These are phyloP conservation scores for Flaveria brownii DNA, from an alignment of 129 eudicot genomes.

Conservation along the genomic window DNA sequence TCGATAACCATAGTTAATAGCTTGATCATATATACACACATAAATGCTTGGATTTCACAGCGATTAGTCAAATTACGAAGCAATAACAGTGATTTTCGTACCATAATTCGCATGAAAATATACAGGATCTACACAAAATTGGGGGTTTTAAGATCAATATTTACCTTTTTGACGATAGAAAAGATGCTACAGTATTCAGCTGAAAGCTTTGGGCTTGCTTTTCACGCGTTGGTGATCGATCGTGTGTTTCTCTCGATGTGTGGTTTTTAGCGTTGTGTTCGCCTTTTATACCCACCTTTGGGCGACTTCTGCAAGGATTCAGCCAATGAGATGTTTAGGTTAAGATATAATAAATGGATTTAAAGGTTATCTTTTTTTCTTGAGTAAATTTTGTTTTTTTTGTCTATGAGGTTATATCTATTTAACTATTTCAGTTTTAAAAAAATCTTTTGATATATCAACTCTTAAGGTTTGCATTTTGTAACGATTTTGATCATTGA, in stretches of 20 bases:
- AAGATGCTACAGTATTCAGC: background rate
- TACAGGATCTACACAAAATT: conserved; percentile 11
- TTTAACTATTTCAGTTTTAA: too few relatives aligned
- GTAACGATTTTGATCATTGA: too few relatives aligned
- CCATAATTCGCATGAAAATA: conserved; percentile 13
- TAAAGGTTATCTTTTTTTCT: too few relatives aligned
- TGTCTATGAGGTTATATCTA: too few relatives aligned
- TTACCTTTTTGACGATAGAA: conserved; percentile 20
- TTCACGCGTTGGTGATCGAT: conserved; percentile 34
- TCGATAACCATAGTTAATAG: background rate
- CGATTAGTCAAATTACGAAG: conserved; percentile 1
- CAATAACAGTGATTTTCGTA: conserved; percentile 17
- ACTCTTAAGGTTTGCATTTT: too few relatives aligned
- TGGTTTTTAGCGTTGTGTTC: conserved; percentile 10
- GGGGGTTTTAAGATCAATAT: conserved; percentile 12
- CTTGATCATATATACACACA: background rate
- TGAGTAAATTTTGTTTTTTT: too few relatives aligned
- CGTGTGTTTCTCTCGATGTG: conserved; percentile 3
- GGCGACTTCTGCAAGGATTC: conserved; percentile 14
- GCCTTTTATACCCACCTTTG: conserved; percentile 10
- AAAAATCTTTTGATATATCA: too few relatives aligned
- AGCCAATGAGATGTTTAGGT: conserved; percentile 20
- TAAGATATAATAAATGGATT: too few relatives aligned
- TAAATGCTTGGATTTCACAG: conserved; percentile 3
- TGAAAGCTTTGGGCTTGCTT: conserved; percentile 23